phyloP scores from a whole-genome alignment of 257 asterid species.

The Solanum appendiculatum region DNA sequence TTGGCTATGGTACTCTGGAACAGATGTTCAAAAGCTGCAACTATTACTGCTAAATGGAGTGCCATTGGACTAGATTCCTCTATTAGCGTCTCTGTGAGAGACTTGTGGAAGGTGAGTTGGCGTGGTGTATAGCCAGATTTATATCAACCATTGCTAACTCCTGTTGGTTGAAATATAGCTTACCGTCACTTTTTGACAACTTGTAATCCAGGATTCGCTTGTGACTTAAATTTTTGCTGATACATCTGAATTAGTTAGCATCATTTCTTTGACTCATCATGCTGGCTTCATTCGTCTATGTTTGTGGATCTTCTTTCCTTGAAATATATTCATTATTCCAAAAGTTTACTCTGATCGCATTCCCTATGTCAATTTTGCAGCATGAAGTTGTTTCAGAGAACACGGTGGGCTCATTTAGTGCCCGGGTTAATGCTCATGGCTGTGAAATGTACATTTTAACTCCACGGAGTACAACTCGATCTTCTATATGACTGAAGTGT shows the following conservation, averaged over 20 bases:
- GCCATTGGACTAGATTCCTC: slow-evolving; percentile 73
- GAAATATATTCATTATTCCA: neutral
- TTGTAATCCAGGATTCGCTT: neutral
- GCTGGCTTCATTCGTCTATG: neutral
- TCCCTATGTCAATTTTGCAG: slow-evolving; percentile 29
- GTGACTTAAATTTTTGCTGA: neutral
- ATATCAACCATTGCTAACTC: neutral
- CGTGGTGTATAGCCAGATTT: neutral
- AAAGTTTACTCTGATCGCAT: neutral
- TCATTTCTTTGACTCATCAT: neutral
- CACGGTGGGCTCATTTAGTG: slow-evolving; percentile 45
- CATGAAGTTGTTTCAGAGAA: slow-evolving; percentile 41
- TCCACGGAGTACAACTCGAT: slow-evolving; percentile 15
- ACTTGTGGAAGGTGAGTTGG: slow-evolving; percentile 75
- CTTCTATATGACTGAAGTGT: slow-evolving; percentile 14
- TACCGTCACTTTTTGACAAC: neutral
- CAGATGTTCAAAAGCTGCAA: slow-evolving; percentile 51
- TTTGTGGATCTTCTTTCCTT: neutral
- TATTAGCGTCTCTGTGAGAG: slow-evolving; percentile 54
- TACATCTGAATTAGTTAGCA: neutral
- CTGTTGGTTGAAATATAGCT: neutral
- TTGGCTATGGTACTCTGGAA: slow-evolving; percentile 80
- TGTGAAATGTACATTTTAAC: slow-evolving; percentile 67
- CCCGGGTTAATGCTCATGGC: slow-evolving; percentile 52
- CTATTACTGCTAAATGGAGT: slow-evolving; percentile 55